phyloP scores from a whole-genome alignment of 768 basidiomycete species.

The Amanita brunnescens region DNA sequence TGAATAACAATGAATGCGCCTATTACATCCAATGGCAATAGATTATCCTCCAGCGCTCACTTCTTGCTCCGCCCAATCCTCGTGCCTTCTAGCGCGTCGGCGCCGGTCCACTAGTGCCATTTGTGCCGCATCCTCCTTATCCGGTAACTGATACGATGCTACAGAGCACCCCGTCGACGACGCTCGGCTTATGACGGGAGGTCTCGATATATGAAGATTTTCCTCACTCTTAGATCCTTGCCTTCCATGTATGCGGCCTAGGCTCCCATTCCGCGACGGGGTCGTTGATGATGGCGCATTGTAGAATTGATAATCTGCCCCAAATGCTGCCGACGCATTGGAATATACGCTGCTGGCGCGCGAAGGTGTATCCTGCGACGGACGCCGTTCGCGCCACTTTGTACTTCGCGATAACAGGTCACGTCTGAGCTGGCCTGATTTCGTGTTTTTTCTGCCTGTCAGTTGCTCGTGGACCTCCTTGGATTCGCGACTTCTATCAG shows the following conservation, averaged over 20 bases:
- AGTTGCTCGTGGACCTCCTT: constrained; percentile 10
- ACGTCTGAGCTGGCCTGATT: constrained; percentile 8
- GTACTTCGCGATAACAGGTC: constrained; percentile 4
- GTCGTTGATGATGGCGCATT: too few species aligned
- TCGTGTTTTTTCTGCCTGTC: constrained; percentile 10
- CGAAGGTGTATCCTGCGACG: constrained; percentile 11
- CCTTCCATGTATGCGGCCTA: neutral
- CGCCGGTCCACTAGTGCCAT: constrained; percentile 11
- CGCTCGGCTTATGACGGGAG: constrained; percentile 3
- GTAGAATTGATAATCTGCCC: neutral
- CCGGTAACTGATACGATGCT: neutral
- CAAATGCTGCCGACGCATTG: constrained; percentile 10
- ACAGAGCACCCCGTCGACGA: constrained; percentile 9
- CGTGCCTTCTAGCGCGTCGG: constrained; percentile 9
- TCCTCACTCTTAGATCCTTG: neutral
- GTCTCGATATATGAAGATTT: neutral
- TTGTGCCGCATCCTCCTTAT: constrained; percentile 6
- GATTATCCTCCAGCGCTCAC: neutral
- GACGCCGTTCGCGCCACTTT: constrained; percentile 1
- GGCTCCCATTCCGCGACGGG: neutral
- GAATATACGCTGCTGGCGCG: constrained; percentile 19
- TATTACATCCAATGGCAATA: neutral
- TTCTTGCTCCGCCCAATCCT: constrained; percentile 5
- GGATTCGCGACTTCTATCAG: neutral
- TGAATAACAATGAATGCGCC: neutral